Base-by-base conservation (phyloP, 176 grass and related monocot genomes). In the Areca catechu region DNA sequence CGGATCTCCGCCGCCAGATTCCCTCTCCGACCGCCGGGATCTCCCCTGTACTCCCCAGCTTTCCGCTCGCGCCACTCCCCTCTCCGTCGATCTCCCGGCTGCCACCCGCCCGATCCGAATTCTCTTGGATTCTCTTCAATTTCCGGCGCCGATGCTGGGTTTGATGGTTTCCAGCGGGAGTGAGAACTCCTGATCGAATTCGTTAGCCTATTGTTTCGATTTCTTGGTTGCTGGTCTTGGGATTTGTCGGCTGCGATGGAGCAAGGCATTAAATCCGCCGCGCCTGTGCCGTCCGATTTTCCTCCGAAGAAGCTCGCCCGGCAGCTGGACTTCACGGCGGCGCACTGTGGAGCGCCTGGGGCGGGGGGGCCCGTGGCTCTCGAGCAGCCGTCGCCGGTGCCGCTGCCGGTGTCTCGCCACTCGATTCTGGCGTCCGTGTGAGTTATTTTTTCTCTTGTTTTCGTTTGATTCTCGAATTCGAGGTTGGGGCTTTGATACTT, bases 311-410 rank as follows among this genome's bases (percentile, higher is more conserved):
- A 89, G 74, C 79, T 89, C 0, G 84, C 77, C 20, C 77, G 93
- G 47, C 93, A 92, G 74, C 87, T 98, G 9, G 84, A 98, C 77
- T 98, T 98, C 67, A 89, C 58, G 48, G 79, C 91, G 22, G 72
- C 80, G 22, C 34, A 43, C 9, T 43, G 34, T 43, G 34, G 34
- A 12, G 34, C 73, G 0, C 68, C 76, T 1, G 87, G 77, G 1
- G 75, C 76, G 3, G 77, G 75, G 66, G 34, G 34, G 3, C 34
- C 34, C 34, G 34, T 43, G 34, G 67, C 66, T 4, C 72, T 89
- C 27, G 85, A 89, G 60, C 22, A 23, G 21, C 53, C n/a, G 4
- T 1, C 83, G 16, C 75, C 59, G 10, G 50, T 65, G 51, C 68
- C 73, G 3, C 30, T 29, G 7, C 47, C 66, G 16, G 50, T 61